Evolutionary conservation across 495 filamentous ascomycete species (phyloP).

Genomic region (Pyronema domesticum): DNA sequence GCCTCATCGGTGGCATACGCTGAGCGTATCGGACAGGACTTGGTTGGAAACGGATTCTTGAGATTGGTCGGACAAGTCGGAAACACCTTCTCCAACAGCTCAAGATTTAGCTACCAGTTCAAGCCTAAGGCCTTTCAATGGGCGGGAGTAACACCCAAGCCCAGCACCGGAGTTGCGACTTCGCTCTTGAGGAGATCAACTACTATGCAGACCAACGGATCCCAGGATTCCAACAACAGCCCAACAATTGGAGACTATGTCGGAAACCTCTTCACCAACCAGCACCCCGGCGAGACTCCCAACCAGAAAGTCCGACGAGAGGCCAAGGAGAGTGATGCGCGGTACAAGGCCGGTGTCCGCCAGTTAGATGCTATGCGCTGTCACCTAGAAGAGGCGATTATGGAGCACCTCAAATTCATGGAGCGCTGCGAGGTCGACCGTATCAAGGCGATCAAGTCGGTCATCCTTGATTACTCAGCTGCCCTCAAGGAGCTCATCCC

Average conservation of each 20-base stretch:
- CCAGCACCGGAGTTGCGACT: slow-evolving; percentile 45
- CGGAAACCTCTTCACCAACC: slow-evolving; percentile 72
- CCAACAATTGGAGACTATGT: slow-evolving; percentile 66
- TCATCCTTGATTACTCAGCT: slow-evolving; percentile 92
- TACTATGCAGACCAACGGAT: slow-evolving; percentile 25
- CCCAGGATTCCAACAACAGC: slow-evolving; percentile 26
- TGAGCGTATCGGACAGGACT: slow-evolving; percentile 83
- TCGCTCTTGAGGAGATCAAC: slow-evolving; percentile 31
- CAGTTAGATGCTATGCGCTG: slow-evolving; percentile 82
- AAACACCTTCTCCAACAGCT: slow-evolving; percentile 90
- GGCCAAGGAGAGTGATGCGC: slow-evolving; percentile 76
- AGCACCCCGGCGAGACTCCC: slow-evolving; percentile 77
- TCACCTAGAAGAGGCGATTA: slow-evolving; percentile 83
- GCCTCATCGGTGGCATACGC: slow-evolving; percentile 70
- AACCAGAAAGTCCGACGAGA: slow-evolving; percentile 73
- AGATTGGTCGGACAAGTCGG: slow-evolving; percentile 86
- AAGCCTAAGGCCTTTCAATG: slow-evolving; percentile 75
- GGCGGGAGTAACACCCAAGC: slow-evolving; percentile 65
- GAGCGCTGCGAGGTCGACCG: slow-evolving; percentile 94
- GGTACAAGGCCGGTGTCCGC: slow-evolving; percentile 69
- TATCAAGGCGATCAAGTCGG: slow-evolving; percentile 92
- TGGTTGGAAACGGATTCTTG: slow-evolving; percentile 72
- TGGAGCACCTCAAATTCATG: slow-evolving; percentile 83
- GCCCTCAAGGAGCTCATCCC: slow-evolving; percentile 97
- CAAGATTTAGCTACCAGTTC: slow-evolving; percentile 96